Conservation (phyloP, 1,284 basidiomycete species). For the Macrocystidia cucumis region DNA sequence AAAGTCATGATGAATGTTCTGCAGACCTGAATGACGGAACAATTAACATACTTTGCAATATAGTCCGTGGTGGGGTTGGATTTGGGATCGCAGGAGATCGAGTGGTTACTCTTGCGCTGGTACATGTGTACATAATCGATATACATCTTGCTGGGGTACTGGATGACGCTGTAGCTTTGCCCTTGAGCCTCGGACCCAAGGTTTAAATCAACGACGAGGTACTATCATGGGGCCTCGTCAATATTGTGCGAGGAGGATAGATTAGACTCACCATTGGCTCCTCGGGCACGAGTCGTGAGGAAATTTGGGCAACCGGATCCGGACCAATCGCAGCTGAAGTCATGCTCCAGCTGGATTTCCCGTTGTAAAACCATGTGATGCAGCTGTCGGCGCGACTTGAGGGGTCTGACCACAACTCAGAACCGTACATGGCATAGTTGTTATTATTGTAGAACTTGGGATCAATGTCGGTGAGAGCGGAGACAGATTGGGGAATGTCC, state of each 20-base stretch:
- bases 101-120: slow-evolving; percentile 54
- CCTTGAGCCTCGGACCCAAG: slow-evolving; percentile 63
- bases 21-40: slow-evolving; percentile 5
- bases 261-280: slow-evolving; percentile 44
- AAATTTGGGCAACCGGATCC: slow-evolving; percentile 46
- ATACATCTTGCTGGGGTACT: slow-evolving; percentile 65
- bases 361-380: slow-evolving; percentile 67
- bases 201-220: slow-evolving; percentile 69
- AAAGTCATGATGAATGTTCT: background rate
- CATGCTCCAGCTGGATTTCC: slow-evolving; percentile 58
- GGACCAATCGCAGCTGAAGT: slow-evolving; percentile 52
- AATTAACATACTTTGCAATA: slow-evolving; percentile 38
- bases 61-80: slow-evolving; percentile 54
- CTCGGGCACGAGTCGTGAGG: slow-evolving; percentile 64
- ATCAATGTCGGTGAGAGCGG: slow-evolving; percentile 52
- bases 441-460: slow-evolving; percentile 45
- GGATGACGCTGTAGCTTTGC: slow-evolving; percentile 57
- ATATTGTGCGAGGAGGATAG: too few species aligned
- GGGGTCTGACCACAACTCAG: slow-evolving; percentile 71
- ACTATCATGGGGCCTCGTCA: too few species aligned
- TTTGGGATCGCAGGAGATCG: slow-evolving; percentile 56
- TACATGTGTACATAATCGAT: slow-evolving; percentile 78
- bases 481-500: slow-evolving; percentile 76
- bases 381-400: slow-evolving; percentile 55
- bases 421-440: slow-evolving; percentile 53